Conservation (phyloP, 768 basidiomycete species). For the Boletus rubropictus region DNA sequence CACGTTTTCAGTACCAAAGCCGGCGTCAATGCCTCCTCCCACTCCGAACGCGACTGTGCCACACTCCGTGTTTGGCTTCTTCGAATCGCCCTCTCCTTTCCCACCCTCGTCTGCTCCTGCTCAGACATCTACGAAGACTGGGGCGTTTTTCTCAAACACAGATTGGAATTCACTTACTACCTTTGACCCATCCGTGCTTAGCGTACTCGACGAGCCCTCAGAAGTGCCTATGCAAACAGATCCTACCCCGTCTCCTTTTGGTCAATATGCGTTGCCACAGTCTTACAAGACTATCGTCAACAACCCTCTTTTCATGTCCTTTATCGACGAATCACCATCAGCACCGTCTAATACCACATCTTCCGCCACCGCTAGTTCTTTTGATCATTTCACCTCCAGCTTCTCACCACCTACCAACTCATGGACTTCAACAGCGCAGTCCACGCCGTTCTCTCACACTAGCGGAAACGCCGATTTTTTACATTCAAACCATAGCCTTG, state of each 20-base stretch:
- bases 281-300: constrained; percentile 74
- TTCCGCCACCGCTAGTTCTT: constrained; percentile 14
- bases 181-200: constrained; percentile 67
- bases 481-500: constrained; percentile 28
- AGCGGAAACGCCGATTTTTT: constrained; percentile 21
- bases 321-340: constrained; percentile 48
- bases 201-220: constrained; percentile 57
- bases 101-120: constrained; percentile 26
- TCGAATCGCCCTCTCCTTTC: constrained; percentile 19
- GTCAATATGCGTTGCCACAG: constrained; percentile 40
- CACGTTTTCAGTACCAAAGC: constrained; percentile 72
- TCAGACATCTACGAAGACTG: constrained; percentile 26
- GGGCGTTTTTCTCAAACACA: constrained; percentile 24
- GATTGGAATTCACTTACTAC: constrained; percentile 65
- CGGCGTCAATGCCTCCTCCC: constrained; percentile 20
- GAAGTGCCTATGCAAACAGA: constrained; percentile 57
- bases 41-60: constrained; percentile 20
- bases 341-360: constrained; percentile 14
- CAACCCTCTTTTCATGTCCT: constrained; percentile 84
- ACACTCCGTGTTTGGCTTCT: constrained; percentile 24
- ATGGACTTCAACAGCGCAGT: constrained; percentile 18
- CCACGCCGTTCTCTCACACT: constrained; percentile 17
- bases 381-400: constrained; percentile 42
- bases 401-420: constrained; percentile 34
- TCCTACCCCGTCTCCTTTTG: constrained; percentile 42